Evolutionary conservation across 371 early-diverging fungal genomes (phyloP).

Genomic region (Catenaria anguillulae): DNA sequence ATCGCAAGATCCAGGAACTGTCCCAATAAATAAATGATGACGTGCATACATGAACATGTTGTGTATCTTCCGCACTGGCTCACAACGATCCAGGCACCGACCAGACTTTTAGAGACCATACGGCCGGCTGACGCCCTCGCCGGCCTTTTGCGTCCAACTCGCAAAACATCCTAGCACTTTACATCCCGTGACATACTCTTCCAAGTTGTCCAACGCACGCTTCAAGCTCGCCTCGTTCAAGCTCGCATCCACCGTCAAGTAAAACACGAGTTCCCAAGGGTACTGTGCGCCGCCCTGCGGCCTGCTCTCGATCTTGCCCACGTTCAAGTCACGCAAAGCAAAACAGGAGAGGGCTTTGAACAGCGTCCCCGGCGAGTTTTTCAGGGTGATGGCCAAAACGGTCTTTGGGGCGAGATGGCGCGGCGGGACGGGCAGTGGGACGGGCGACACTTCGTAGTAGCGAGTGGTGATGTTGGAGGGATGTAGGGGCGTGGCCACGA

Average conservation of each 20-base stretch:
- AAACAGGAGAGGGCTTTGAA: constrained; percentile 9
- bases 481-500: neutral
- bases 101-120: neutral
- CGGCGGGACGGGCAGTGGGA: neutral
- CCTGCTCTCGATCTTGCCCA: constrained; percentile 8
- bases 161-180: constrained; percentile 2
- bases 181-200: neutral
- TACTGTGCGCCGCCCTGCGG: neutral
- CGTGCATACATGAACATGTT: too few relatives aligned
- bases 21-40: too few relatives aligned
- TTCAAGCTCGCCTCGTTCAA: neutral
- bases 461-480: neutral
- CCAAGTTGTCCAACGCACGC: neutral
- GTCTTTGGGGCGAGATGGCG: constrained; percentile 6
- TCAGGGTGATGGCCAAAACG: constrained; percentile 6
- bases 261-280: constrained; percentile 5
- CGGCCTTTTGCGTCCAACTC: neutral
- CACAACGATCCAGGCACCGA: too few relatives aligned
- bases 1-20: constrained; percentile 1
- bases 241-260: neutral
- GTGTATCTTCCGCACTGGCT: too few relatives aligned
- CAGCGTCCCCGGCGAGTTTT: constrained; percentile 7
- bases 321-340: constrained; percentile 12
- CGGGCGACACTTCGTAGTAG: neutral
- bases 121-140: too few relatives aligned